Percentiles rank a stretch among this genome's conserved stretches.
These are phyloP conservation scores for Ceratobasidium sp. DNA, from an alignment of 1,284 basidiomycete species.

Conservation along the genomic window DNA sequence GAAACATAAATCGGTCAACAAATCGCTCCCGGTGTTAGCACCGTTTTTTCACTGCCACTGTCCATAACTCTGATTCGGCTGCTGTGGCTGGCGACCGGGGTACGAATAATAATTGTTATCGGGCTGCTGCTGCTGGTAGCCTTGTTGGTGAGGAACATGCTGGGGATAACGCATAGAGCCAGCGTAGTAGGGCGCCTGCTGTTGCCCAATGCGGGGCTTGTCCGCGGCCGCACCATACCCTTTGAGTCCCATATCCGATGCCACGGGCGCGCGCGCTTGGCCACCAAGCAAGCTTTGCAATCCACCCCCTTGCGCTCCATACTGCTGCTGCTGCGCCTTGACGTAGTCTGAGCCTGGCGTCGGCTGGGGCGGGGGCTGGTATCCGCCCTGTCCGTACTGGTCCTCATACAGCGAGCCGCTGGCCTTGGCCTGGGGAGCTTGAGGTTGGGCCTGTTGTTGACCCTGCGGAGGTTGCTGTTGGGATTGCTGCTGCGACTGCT, in stretches of 20 bases:
- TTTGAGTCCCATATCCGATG: slow-evolving; percentile 19
- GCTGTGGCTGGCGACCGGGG: slow-evolving; percentile 25
- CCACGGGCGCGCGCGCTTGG: slow-evolving; percentile 6
- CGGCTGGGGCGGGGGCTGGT: slow-evolving; percentile 8
- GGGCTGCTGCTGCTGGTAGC: slow-evolving; percentile 30
- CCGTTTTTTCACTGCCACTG: slow-evolving; percentile 26
- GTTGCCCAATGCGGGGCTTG: slow-evolving; percentile 6
- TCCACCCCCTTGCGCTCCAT: slow-evolving; percentile 5
- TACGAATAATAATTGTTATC: slow-evolving; percentile 33
- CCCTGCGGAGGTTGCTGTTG: slow-evolving; percentile 69
- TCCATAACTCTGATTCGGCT: slow-evolving; percentile 37
- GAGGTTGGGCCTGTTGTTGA: slow-evolving; percentile 57
- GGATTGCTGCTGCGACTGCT: slow-evolving; percentile 68
- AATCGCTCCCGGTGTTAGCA: not conserved
- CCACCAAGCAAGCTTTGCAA: slow-evolving; percentile 33
- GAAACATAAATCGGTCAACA: slow-evolving; percentile 20
- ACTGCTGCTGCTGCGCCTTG: slow-evolving; percentile 33
- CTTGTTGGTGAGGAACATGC: slow-evolving; percentile 10
- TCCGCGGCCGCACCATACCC: slow-evolving; percentile 1
- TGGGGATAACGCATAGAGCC: slow-evolving; percentile 15
- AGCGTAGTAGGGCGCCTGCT: slow-evolving; percentile 13
- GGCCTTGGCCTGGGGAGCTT: slow-evolving; percentile 1
- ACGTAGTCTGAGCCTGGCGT: slow-evolving; percentile 21
- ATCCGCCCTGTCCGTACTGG: slow-evolving; percentile 26
- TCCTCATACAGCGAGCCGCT: slow-evolving; percentile 9